A percentile compares a stretch with the other conserved stretches of the same genome.
These are phyloP conservation scores for Cercospora sp. DNA, from an alignment of 2,329 filamentous ascomycete species.

Conservation along the genomic window DNA sequence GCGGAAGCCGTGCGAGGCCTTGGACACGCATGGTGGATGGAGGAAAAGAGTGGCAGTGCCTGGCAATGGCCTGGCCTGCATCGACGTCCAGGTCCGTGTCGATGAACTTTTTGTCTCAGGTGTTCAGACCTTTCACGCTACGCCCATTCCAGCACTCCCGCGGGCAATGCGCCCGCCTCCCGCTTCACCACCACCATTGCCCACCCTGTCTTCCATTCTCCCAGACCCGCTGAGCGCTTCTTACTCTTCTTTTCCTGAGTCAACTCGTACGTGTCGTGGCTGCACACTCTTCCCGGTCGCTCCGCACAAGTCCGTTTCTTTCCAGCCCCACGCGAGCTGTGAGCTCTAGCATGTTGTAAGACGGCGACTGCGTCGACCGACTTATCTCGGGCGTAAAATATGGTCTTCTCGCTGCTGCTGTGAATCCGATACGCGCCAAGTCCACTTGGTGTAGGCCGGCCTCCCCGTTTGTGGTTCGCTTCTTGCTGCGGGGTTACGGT, in stretches of 20 bases:
- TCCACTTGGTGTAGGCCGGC: neutral
- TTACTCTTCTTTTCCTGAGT: neutral
- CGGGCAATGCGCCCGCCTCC: neutral
- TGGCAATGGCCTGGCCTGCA: neutral
- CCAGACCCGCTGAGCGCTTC: neutral
- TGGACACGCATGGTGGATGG: conserved; percentile 24
- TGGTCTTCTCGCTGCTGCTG: neutral
- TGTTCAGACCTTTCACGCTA: neutral
- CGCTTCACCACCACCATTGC: neutral
- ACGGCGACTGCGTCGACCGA: neutral
- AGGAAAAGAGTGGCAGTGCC: neutral
- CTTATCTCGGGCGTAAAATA: neutral
- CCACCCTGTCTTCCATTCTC: neutral
- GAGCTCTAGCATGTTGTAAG: neutral
- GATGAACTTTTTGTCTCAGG: conserved; percentile 10
- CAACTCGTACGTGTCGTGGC: neutral
- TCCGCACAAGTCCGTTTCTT: neutral
- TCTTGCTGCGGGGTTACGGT: neutral
- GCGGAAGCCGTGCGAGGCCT: conserved; percentile 32
- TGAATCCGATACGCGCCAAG: neutral
- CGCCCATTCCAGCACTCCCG: neutral
- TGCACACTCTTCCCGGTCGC: neutral
- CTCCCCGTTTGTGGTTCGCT: neutral
- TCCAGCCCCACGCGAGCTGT: neutral
- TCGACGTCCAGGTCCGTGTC: neutral